Percentiles rank a stretch among this genome's conserved stretches.
Evolutionary conservation across 768 basidiomycete genomes (phyloP).

Genomic region (Panaeolus cyanescens): DNA sequence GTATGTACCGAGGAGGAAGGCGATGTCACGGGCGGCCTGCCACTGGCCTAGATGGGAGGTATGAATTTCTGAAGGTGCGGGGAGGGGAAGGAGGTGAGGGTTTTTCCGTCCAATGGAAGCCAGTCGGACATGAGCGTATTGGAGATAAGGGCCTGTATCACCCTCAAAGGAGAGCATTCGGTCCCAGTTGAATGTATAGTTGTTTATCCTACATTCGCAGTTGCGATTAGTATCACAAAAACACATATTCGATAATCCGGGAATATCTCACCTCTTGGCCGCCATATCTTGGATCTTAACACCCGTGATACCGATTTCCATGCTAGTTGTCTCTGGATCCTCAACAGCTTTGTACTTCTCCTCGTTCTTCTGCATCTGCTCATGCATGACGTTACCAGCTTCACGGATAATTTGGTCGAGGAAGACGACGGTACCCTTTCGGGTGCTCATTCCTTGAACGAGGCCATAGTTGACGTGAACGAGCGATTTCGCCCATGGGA

Average conservation of each 20-base stretch:
- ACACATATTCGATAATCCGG: neutral
- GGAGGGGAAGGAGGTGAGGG: slow-evolving; percentile 80
- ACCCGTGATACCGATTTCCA: slow-evolving; percentile 90
- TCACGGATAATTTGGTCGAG: slow-evolving; percentile 91
- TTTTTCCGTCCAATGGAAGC: slow-evolving; percentile 92
- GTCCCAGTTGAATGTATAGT: slow-evolving; percentile 94
- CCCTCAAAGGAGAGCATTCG: slow-evolving; percentile 96
- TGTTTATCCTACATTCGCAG: slow-evolving; percentile 71
- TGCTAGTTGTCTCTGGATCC: slow-evolving; percentile 77
- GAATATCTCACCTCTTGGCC: slow-evolving; percentile 71
- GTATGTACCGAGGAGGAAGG: slow-evolving; percentile 85
- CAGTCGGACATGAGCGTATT: slow-evolving; percentile 94
- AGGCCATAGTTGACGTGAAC: slow-evolving; percentile 91
- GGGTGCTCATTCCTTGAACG: slow-evolving; percentile 94
- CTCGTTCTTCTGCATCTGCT: slow-evolving; percentile 94
- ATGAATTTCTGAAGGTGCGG: slow-evolving; percentile 67
- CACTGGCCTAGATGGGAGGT: slow-evolving; percentile 68
- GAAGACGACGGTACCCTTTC: slow-evolving; percentile 94
- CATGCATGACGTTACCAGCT: slow-evolving; percentile 88
- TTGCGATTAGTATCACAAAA: neutral
- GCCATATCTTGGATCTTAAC: slow-evolving; percentile 99
- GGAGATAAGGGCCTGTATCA: slow-evolving; percentile 93
- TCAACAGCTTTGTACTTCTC: slow-evolving; percentile 89
- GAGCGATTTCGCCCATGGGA: slow-evolving; percentile 81
- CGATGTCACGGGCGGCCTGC: slow-evolving; percentile 78